Base-by-base conservation (phyloP, 108 stramenopile genomes). In the Cyclotella choctawhatcheeana region DNA sequence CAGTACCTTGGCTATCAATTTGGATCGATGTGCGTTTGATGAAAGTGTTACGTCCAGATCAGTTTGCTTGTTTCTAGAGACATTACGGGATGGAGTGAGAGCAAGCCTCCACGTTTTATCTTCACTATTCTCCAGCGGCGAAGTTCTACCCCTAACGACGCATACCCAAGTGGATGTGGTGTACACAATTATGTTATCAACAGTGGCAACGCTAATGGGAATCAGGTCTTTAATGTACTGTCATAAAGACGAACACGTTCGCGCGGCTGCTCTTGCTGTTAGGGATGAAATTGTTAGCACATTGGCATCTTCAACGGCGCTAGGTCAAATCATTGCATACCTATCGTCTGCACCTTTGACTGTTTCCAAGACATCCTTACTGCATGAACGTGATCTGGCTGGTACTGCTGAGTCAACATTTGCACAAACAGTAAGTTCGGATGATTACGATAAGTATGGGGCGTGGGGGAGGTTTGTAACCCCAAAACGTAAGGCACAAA, bases 381-480 rank as follows among this genome's bases (percentile, higher is more conserved):
- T 59, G 13, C 64, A 40, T 24, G 66, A 79, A n/a, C n/a, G n/a
- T n/a, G n/a, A n/a, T 30, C 56, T 71, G 21, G 44, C 64, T 21
- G 17, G 24, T 56, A 55, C 63, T 0, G 69, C 67, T 44, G 59
- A 79, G 51, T 61, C 77, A 16, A 45, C 71, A 47, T 30, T 52
- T n/a, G 31, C 44, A 48, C 17, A 50, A 25, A 34, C 32, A 18
- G 48, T 66, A 20, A 66, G 48, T 30, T 16, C 62, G n/a, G 33
- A 26, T 53, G 64, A 66, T 32, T 47, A 24, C 25, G 50, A 34
- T 48, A 71, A 67, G 14, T 79, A 79, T 62, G 77, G 77, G 8
- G 50, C 58, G 8, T 72, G 70, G 77, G 47, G 51, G 17, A 79
- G 32, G 31, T 79, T 79, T 53, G 77, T 79, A 20, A 79, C 77